Percentiles rank a stretch among this genome's conserved stretches.
phyloP scores from a whole-genome alignment of 208 protist genomes.

The Wallacemonas sp. region DNA sequence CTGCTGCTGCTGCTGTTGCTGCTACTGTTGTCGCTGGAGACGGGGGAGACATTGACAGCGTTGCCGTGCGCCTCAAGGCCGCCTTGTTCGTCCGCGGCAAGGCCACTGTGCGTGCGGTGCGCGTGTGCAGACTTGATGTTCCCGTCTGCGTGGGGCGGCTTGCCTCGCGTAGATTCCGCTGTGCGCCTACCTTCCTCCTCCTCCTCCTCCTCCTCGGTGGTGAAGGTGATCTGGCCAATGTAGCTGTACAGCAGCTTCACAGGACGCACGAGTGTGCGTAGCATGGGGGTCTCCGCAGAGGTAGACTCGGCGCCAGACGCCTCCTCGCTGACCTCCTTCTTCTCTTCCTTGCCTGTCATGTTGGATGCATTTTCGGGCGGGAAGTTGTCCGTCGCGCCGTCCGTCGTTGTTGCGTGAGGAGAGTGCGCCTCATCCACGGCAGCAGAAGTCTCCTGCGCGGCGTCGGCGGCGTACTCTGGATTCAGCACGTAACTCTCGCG shows the following conservation, averaged over 20 bases:
- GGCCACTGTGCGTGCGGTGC: background rate
- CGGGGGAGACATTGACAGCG: background rate
- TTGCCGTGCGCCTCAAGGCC: background rate
- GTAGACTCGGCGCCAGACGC: background rate
- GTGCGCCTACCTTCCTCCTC: background rate
- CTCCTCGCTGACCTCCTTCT: background rate
- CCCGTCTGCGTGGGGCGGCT: background rate
- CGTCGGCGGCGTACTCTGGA: background rate
- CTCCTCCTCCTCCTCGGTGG: background rate
- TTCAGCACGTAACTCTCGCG: constrained; percentile 33
- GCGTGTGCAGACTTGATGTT: too few species aligned
- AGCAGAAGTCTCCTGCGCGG: too few species aligned
- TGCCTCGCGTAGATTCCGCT: too few species aligned
- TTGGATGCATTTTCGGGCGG: too few species aligned
- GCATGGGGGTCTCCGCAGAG: too few species aligned
- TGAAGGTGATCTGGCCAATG: constrained; percentile 19
- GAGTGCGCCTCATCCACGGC: background rate
- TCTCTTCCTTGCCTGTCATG: background rate
- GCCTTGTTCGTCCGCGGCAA: background rate
- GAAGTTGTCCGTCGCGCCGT: too few species aligned
- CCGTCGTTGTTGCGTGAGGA: too few species aligned
- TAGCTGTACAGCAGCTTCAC: constrained; percentile 27
- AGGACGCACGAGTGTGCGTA: background rate
- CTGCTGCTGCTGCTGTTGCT: background rate
- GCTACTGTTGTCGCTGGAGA: background rate